Percentiles rank a stretch among this genome's conserved stretches.
phyloP scores from a whole-genome alignment of 202 grass and related monocot genomes.

The Brachypodium distachyon region DNA sequence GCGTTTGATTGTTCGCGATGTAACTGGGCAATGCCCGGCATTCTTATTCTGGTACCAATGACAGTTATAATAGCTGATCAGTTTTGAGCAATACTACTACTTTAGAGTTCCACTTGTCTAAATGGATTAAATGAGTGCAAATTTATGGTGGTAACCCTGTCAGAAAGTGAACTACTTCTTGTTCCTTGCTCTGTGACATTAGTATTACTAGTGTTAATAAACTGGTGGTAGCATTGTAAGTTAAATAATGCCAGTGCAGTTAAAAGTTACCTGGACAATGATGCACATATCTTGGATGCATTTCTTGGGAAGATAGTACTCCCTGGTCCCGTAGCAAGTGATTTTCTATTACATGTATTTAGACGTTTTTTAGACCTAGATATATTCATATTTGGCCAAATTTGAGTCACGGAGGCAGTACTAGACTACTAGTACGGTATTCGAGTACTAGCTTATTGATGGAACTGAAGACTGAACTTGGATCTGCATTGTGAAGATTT shows the following conservation, averaged over 20 bases:
- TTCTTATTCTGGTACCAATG: conserved; percentile 24
- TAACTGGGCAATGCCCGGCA: conserved; percentile 28
- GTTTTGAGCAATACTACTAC: conserved; percentile 16
- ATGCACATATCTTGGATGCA: not conserved
- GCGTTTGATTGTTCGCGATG: conserved; percentile 25
- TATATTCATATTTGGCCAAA: no score
- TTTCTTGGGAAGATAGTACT: not conserved
- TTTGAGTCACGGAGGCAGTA: no score
- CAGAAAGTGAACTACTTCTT: not conserved
- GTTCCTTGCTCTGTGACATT: not conserved
- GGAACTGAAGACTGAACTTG: not conserved
- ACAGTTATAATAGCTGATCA: conserved; percentile 22
- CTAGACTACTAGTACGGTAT: no score
- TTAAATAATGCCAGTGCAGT: not conserved
- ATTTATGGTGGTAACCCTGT: not conserved
- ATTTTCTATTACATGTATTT: no score
- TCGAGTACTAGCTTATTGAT: not conserved
- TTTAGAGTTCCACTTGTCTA: not conserved
- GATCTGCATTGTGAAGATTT: not conserved
- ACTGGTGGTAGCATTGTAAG: not conserved
- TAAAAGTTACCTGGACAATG: not conserved
- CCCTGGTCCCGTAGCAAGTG: no score
- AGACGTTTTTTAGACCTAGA: no score
- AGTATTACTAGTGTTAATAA: not conserved
- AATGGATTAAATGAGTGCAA: not conserved